Evolutionary conservation across 306 rosid genomes (phyloP), one percentile per base, ranked within the genome.

Genomic region (Gleditsia sinensis): DNA sequence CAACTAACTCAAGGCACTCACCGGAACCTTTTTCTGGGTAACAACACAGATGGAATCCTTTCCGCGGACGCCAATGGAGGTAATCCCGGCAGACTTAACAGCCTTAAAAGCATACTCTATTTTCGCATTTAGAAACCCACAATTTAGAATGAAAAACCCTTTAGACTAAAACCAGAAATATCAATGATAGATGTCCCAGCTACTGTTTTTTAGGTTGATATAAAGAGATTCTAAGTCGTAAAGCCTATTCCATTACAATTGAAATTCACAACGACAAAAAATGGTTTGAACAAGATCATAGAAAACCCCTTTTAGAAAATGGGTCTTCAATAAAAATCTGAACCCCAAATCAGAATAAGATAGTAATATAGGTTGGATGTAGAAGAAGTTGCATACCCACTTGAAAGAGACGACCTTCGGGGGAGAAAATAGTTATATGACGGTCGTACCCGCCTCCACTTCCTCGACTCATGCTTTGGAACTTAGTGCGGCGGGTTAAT

Each of bases 361-460:
- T 8, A 21, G 23, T 3, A 3, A 20, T 3, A 53, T 49, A 3
- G 5, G 64, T 9, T 13, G 40, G 51, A 27, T 63, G 16, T 16
- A 62, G 6, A 42, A 5, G 59, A 46, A 28, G 23, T 42, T 0
- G 39, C 86, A 33, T 75, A 89, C 93, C 91, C 1, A 82, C 83
- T 84, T 86, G 99, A 64, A 95, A 95, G 42, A 95, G 91, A 64
- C 99, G 99, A 3, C 99, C 99, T 66, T 95, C 99, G 0, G 99
- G 99, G 9, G 99, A 95, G 93, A 94, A 95, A 60, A 95, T 95
- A 16, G 99, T 95, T 79, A 95, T 95, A 78, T 95, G 99, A 48
- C 99, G 98, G 55, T 95, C 98, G 40, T 95, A 95, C 16, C 99
- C 98, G 9, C 96, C 99, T 79, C 99, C 99, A 36, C 99, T 95